Percentiles rank a stretch among this genome's conserved stretches.
These are phyloP conservation scores for Fallopia convolvulus DNA, from an alignment of 148 eudicot genomes.

Conservation along the genomic window DNA sequence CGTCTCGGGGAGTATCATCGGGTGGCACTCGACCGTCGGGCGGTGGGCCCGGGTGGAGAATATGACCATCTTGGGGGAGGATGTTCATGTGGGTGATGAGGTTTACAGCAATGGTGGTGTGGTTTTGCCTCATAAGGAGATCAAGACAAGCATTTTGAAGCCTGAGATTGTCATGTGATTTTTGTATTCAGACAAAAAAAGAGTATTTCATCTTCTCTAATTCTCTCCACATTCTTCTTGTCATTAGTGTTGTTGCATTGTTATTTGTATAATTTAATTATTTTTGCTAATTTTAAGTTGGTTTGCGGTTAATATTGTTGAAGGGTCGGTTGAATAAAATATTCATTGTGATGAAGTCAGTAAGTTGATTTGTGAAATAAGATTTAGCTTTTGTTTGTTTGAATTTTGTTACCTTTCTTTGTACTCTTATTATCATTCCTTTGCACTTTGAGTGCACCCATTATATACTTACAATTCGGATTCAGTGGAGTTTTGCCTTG, in stretches of 20 bases:
- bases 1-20: constrained; percentile 76
- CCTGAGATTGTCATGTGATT: constrained; percentile 90
- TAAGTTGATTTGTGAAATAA: constrained; percentile 6
- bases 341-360: not conserved
- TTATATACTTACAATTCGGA: too few relatives aligned
- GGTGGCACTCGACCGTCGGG: constrained; percentile 95
- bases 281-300: not conserved
- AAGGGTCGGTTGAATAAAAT: not conserved
- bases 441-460: not conserved
- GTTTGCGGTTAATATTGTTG: not conserved
- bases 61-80: constrained; percentile 89
- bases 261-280: not conserved
- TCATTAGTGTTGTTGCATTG: not conserved
- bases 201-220: not conserved
- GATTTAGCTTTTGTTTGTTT: not conserved
- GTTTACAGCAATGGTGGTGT: constrained; percentile 92
- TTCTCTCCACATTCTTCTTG: not conserved
- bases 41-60: constrained; percentile 90
- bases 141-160: constrained; percentile 82
- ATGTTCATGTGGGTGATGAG: constrained; percentile 84
- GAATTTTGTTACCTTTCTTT: not conserved
- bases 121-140: constrained; percentile 88
- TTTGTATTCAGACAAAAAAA: not conserved
- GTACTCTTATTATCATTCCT: not conserved
- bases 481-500: too few relatives aligned